phyloP scores from a whole-genome alignment of 208 protist species.

The Acanthamoeba triangularis region DNA sequence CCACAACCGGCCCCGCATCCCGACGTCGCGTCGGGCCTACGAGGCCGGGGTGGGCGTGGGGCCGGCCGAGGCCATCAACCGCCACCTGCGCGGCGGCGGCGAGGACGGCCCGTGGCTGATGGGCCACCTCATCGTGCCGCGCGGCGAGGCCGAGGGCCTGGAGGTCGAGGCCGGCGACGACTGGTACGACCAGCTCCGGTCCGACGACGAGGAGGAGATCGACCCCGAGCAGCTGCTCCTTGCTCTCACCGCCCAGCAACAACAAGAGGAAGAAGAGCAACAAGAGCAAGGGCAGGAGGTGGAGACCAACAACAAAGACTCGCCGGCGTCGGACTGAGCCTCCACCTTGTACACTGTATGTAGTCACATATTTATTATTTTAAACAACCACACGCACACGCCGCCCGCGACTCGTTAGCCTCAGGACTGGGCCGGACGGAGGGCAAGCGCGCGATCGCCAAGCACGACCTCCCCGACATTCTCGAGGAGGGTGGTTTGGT shows the following conservation, averaged over 20 bases:
- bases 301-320: background rate
- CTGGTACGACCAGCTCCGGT: background rate
- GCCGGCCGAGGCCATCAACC: slow-evolving; percentile 9
- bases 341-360: background rate
- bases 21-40: background rate
- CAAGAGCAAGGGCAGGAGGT: background rate
- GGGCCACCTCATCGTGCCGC: background rate
- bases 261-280: background rate
- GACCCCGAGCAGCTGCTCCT: slow-evolving; percentile 20
- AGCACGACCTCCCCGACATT: background rate
- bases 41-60: slow-evolving; percentile 38
- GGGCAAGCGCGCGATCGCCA: background rate
- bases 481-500: background rate
- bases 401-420: no score
- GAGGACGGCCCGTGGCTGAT: background rate
- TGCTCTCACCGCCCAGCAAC: background rate
- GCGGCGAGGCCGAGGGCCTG: slow-evolving; percentile 15
- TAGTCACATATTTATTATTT: background rate
- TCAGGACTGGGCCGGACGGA: background rate
- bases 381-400: no score
- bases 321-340: background rate
- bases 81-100: slow-evolving; percentile 11
- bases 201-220: slow-evolving; percentile 44
- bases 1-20: slow-evolving; percentile 27
- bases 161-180: slow-evolving; percentile 22